phyloP scores from a whole-genome alignment of 2,329 filamentous ascomycete species.

The Diaporthe humulicola region DNA sequence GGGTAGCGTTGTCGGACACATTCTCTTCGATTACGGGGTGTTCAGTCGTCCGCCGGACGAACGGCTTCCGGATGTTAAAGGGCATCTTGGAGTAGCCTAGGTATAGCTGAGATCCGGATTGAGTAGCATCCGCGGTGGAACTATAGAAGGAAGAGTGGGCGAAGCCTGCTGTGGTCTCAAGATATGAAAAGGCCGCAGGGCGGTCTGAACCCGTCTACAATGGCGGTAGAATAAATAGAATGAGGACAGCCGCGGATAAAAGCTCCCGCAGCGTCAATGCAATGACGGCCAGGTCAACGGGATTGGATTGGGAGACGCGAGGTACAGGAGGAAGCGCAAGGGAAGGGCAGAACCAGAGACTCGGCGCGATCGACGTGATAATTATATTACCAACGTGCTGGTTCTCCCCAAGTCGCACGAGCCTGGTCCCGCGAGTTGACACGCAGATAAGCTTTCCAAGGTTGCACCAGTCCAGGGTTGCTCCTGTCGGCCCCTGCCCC shows the following conservation, averaged over 20 bases:
- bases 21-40: constrained; percentile 31
- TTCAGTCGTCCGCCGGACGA: constrained; percentile 31
- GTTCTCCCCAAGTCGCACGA: not conserved
- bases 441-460: constrained; percentile 26
- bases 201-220: too few relatives aligned
- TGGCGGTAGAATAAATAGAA: too few relatives aligned
- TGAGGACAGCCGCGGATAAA: too few relatives aligned
- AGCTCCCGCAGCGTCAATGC: constrained; percentile 7
- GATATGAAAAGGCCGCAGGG: too few relatives aligned
- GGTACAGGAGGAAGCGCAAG: not conserved
- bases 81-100: constrained; percentile 21
- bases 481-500: not conserved
- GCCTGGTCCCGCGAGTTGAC: not conserved
- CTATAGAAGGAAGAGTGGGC: too few relatives aligned
- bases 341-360: not conserved
- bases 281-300: not conserved
- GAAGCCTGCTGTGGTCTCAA: too few relatives aligned
- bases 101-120: too few relatives aligned
- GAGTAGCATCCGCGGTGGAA: too few relatives aligned
- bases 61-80: constrained; percentile 35
- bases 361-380: not conserved
- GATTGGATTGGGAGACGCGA: not conserved
- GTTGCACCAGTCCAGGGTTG: not conserved
- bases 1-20: not conserved
- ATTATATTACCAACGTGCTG: not conserved